Conservation (phyloP, 2,329 filamentous ascomycete genomes). For the Cladosporium sp. region DNA sequence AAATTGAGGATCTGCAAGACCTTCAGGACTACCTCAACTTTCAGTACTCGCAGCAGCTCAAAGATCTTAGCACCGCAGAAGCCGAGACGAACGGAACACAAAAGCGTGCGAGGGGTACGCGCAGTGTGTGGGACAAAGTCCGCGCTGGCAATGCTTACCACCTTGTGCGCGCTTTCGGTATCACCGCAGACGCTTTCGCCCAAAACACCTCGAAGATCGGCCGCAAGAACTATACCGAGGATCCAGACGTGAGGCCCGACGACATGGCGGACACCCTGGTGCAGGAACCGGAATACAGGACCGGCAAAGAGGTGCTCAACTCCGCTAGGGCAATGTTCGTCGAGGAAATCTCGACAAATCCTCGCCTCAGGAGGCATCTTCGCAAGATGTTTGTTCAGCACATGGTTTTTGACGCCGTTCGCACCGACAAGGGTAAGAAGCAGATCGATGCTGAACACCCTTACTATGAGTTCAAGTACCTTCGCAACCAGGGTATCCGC, state of each 20-base stretch:
- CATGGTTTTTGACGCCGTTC: slow-evolving; percentile 76
- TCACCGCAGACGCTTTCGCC: slow-evolving; percentile 80
- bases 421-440: slow-evolving; percentile 88
- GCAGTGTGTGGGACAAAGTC: slow-evolving; percentile 75
- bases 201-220: slow-evolving; percentile 76
- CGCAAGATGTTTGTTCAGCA: slow-evolving; percentile 75
- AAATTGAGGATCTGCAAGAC: slow-evolving; percentile 94
- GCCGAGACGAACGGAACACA: slow-evolving; percentile 61
- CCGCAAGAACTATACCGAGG: slow-evolving; percentile 75
- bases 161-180: slow-evolving; percentile 83
- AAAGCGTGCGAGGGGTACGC: slow-evolving; percentile 74
- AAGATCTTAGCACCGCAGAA: slow-evolving; percentile 64
- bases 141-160: slow-evolving; percentile 72
- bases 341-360: slow-evolving; percentile 82
- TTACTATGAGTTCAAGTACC: slow-evolving; percentile 96
- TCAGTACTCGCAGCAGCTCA: slow-evolving; percentile 77
- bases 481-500: slow-evolving; percentile 70
- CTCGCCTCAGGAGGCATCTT: slow-evolving; percentile 82
- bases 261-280: slow-evolving; percentile 78
- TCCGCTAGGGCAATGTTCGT: slow-evolving; percentile 83
- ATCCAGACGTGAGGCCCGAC: slow-evolving; percentile 70
- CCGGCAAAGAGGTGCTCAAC: slow-evolving; percentile 66
- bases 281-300: slow-evolving; percentile 65
- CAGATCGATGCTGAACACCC: slow-evolving; percentile 93
- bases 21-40: slow-evolving; percentile 96